Conservation (phyloP, 73 alveolate species). For the Breviolum minutum region DNA sequence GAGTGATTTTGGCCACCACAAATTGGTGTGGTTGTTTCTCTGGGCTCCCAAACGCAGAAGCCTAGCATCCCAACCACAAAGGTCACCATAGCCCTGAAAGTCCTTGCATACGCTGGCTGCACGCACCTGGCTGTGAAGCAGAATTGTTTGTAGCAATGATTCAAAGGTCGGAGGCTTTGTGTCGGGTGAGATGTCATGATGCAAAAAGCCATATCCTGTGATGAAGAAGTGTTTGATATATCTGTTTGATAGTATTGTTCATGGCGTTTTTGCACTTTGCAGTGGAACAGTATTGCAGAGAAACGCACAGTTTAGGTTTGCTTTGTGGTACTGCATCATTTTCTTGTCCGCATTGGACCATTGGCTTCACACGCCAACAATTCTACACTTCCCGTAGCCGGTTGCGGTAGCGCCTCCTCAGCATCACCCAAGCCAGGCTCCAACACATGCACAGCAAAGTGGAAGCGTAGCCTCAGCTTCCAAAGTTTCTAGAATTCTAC, state of each 20-base stretch:
- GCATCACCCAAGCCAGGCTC: conserved; percentile 83
- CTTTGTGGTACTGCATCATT: too few relatives aligned
- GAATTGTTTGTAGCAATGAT: neutral
- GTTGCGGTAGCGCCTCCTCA: conserved; percentile 5
- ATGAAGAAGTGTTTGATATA: neutral
- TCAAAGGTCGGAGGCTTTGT: neutral
- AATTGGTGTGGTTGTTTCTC: neutral
- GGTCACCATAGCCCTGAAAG: conserved; percentile 53
- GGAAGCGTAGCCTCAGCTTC: conserved; percentile 36
- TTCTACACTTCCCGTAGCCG: neutral
- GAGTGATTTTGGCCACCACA: neutral
- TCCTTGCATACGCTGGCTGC: conserved; percentile 87
- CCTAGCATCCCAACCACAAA: conserved; percentile 73
- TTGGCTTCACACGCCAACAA: neutral
- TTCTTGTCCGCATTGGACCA: neutral
- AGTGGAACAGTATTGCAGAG: too few relatives aligned
- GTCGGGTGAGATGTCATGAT: neutral
- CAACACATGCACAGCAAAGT: conserved; percentile 56
- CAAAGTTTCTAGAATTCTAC: neutral
- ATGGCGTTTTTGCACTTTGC: too few relatives aligned
- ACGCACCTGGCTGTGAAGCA: conserved; percentile 28
- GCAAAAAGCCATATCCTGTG: neutral
- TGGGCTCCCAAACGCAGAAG: neutral
- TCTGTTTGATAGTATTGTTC: too few relatives aligned
- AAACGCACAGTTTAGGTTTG: too few relatives aligned